Evolutionary conservation across 2,329 filamentous ascomycete genomes (phyloP).

Genomic region (Botrytis porri): DNA sequence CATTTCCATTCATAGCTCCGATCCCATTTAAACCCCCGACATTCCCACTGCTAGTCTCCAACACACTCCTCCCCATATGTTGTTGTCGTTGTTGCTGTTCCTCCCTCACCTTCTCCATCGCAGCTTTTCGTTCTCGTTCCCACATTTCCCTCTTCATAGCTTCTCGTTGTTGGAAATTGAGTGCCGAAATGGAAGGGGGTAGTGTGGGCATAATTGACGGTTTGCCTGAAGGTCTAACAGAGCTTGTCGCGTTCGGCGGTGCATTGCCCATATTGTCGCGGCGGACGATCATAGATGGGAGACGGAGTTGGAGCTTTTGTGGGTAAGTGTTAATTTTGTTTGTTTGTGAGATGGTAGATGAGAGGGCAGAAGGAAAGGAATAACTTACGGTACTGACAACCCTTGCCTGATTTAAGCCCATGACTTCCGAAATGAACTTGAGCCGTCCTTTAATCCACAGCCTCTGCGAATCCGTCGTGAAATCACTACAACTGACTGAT

Average conservation of each 20-base stretch:
- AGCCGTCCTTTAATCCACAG: constrained; percentile 54
- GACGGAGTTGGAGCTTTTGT: constrained; percentile 52
- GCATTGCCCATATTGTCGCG: constrained; percentile 33
- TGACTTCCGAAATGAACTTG: constrained; percentile 51
- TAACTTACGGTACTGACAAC: constrained; percentile 51
- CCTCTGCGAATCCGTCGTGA: constrained; percentile 56
- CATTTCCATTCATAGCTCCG: neutral
- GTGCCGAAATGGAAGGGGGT: neutral
- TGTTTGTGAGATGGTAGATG: neutral
- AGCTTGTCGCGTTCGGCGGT: neutral
- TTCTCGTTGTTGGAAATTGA: constrained; percentile 47
- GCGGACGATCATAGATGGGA: constrained; percentile 60
- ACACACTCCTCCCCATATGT: constrained; percentile 18
- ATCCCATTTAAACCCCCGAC: neutral
- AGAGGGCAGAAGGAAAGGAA: neutral
- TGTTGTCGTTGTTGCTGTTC: neutral
- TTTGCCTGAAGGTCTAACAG: neutral
- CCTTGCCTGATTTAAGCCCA: constrained; percentile 58
- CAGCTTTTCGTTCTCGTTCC: constrained; percentile 45
- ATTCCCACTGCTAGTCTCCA: neutral
- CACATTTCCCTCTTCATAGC: constrained; percentile 47
- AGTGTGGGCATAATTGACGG: constrained; percentile 7
- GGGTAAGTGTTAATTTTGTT: constrained; percentile 12
- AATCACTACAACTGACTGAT: constrained; percentile 54
- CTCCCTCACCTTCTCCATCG: constrained; percentile 29